Base-by-base conservation (phyloP, 441 rosid species). In the Pelargonium cotyledonis region DNA sequence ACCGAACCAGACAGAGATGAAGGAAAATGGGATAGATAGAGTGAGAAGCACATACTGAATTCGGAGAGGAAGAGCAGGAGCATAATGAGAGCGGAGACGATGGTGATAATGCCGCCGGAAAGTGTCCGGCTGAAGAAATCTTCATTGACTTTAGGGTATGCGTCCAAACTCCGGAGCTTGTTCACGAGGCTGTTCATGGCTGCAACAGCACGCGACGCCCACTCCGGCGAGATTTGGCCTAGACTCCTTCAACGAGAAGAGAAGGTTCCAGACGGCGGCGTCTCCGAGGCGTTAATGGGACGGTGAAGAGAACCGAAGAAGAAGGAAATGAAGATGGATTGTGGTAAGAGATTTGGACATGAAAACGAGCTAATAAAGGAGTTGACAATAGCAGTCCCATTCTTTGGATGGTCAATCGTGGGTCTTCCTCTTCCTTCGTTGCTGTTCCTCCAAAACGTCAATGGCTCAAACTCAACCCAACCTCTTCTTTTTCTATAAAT, bases 71-170 rank as follows among this genome's bases (percentile, higher is more conserved):
- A 67, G 68, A 75, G 78, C 74, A 66, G 55, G 61, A 75, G 68
- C 67, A 67, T 75, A 60, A 75, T n/a, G 67, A 75, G 35, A 15
- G 72, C 41, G 64, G 74, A 75, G 71, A 70, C 74, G 38, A 75
- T 68, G 64, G 78, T 75, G 65, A 75, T 41, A 66, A 75, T 43
- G 60, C 78, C 78, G 46, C 78, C 78, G 60, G 78, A 75, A 66
- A 75, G 40, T 3, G 78, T 70, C 10, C 78, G 78, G 65, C 68
- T 75, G 74, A 66, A 75, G 74, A 70, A 75, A 65, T 75, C 78
- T 58, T 75, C 78, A 57, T 75, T 75, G 74, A 75, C 53, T 67
- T 75, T 75, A 8, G 78, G 78, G 74, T 75, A 75, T 3, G 78
- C 78, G 43, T 75, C 78, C 46, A 75, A 38, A 19, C 57, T 70